phyloP scores from a whole-genome alignment of 2,329 filamentous ascomycete species.

The Alternaria ethzedia region DNA sequence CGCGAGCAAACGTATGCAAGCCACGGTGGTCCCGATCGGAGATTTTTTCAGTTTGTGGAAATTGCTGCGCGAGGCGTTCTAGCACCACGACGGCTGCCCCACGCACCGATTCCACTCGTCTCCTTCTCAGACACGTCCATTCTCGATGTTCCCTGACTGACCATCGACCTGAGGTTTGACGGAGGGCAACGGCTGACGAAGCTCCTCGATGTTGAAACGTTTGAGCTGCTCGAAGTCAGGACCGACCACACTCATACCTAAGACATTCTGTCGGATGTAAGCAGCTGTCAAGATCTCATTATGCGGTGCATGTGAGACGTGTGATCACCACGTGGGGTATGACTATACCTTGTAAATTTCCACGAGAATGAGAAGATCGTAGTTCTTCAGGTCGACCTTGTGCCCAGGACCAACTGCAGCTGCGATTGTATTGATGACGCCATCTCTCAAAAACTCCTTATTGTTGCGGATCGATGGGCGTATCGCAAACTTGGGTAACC shows the following conservation, averaged over 20 bases:
- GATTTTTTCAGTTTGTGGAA: constrained; percentile 20
- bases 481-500: constrained; percentile 73
- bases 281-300: constrained; percentile 17
- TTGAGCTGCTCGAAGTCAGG: constrained; percentile 76
- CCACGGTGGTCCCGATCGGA: constrained; percentile 22
- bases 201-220: constrained; percentile 77
- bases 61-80: constrained; percentile 7
- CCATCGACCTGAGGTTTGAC: constrained; percentile 5
- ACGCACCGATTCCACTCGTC: background rate
- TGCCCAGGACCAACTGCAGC: constrained; percentile 69
- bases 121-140: constrained; percentile 16
- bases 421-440: constrained; percentile 75
- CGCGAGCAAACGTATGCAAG: constrained; percentile 26
- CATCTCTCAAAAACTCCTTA: constrained; percentile 69
- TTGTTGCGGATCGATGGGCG: constrained; percentile 79
- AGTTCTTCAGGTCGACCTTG: constrained; percentile 77
- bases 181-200: constrained; percentile 61
- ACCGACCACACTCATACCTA: constrained; percentile 80
- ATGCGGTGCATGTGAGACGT: background rate
- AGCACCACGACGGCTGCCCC: constrained; percentile 1
- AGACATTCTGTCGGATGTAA: constrained; percentile 64
- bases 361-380: constrained; percentile 79
- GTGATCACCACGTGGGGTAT: constrained; percentile 24
- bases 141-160: constrained; percentile 3
- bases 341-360: constrained; percentile 78